Percentiles rank a stretch among this genome's conserved stretches.
Conservation (phyloP, 83 land plant species). For the Diphasiastrum complanatum region DNA sequence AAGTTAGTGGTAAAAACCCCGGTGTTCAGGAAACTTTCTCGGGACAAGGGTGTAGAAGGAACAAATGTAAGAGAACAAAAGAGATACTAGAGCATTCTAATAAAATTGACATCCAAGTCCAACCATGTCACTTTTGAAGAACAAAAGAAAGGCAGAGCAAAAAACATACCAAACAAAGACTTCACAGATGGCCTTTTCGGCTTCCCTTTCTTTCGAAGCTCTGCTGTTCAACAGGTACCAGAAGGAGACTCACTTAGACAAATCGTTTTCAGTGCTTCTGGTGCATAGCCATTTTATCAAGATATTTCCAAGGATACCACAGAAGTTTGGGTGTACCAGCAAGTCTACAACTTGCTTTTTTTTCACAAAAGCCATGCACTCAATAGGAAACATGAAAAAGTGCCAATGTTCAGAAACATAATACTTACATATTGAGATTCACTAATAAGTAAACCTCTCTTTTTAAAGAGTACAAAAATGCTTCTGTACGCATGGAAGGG, state of each 20-base stretch:
- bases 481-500: too few relatives aligned
- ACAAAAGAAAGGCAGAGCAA: neutral
- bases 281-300: neutral
- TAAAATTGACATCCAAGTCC: too few relatives aligned
- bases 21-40: neutral
- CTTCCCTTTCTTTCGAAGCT: constrained; percentile 72
- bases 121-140: neutral
- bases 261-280: neutral
- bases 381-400: neutral
- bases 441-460: too few relatives aligned
- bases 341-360: neutral
- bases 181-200: constrained; percentile 84
- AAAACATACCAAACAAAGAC: constrained; percentile 65
- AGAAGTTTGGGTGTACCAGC: neutral
- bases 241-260: constrained; percentile 1
- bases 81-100: neutral
- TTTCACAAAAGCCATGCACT: neutral
- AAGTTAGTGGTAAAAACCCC: neutral
- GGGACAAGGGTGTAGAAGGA: neutral
- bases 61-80: neutral
- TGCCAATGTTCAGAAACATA: too few relatives aligned
- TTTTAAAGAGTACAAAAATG: too few relatives aligned
- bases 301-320: neutral
- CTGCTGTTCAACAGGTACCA: constrained; percentile 45
- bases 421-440: too few relatives aligned